phyloP scores from a whole-genome alignment of 345 rosid genomes.

The Limnanthes douglasii region DNA sequence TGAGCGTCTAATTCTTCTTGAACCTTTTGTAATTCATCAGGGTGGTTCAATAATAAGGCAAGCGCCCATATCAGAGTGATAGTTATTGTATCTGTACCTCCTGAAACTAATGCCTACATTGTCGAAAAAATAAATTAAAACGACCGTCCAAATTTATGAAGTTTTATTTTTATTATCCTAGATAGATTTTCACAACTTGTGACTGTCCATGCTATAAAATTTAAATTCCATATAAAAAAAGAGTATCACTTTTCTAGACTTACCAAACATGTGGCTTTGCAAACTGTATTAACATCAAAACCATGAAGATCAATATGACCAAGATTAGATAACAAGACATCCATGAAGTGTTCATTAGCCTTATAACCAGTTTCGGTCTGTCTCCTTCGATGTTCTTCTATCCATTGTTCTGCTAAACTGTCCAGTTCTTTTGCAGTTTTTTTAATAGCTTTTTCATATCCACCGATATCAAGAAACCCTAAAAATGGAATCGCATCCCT shows the following conservation, averaged over 20 bases:
- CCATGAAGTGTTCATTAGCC: conserved; percentile 17
- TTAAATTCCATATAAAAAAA: no score
- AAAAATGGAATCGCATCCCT: conserved; percentile 46
- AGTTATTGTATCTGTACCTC: conserved; percentile 30
- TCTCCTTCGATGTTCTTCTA: conserved; percentile 18
- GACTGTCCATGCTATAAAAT: no score
- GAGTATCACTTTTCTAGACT: no score
- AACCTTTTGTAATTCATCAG: conserved; percentile 18
- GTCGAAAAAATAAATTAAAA: no score
- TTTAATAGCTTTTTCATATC: conserved; percentile 34
- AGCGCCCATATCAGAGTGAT: conserved; percentile 42
- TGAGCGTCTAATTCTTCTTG: conserved; percentile 34
- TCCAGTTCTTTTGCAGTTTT: no score
- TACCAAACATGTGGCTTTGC: conserved; percentile 58
- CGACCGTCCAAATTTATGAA: no score
- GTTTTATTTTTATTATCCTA: no score
- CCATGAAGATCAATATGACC: no score
- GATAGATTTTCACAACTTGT: no score
- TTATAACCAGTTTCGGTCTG: conserved; percentile 3
- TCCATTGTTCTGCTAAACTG: conserved; percentile 19
- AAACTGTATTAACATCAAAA: conserved; percentile 26
- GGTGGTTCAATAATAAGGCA: conserved; percentile 40
- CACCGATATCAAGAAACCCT: conserved; percentile 39
- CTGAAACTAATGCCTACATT: conserved; percentile 30
- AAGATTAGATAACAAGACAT: conserved; percentile 34